A percentile compares a stretch with the other conserved stretches of the same genome.
phyloP scores from a whole-genome alignment of 352 stramenopile species.

The Pythium sukuiense region DNA sequence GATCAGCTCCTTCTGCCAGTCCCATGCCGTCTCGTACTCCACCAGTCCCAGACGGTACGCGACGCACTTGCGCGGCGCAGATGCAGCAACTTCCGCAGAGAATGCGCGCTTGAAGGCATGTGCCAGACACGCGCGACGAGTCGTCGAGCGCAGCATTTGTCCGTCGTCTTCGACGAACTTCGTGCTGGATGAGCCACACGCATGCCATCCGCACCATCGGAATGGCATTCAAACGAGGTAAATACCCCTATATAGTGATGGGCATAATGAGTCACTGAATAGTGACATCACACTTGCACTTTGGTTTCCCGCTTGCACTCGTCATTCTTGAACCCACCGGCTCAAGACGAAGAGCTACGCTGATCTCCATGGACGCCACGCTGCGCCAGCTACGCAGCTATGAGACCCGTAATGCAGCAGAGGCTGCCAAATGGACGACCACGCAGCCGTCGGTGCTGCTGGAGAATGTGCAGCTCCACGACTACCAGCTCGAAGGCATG shows the following conservation, averaged over 20 bases:
- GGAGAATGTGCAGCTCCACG: slow-evolving; percentile 60
- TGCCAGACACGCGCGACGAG: background rate
- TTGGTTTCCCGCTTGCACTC: background rate
- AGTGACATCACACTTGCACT: slow-evolving; percentile 8
- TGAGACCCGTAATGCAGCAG: slow-evolving; percentile 27
- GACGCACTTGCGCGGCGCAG: slow-evolving; percentile 47
- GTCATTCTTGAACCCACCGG: slow-evolving; percentile 19
- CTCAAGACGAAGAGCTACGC: background rate
- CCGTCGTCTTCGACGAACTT: slow-evolving; percentile 4
- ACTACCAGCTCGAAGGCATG: slow-evolving; percentile 69
- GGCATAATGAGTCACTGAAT: slow-evolving; percentile 16
- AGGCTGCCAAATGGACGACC: slow-evolving; percentile 22
- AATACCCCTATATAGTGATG: background rate
- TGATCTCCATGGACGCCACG: slow-evolving; percentile 47
- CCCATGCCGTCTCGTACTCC: slow-evolving; percentile 84
- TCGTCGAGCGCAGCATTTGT: background rate
- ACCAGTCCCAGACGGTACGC: slow-evolving; percentile 70
- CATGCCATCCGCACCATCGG: slow-evolving; percentile 7
- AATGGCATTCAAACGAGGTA: slow-evolving; percentile 13
- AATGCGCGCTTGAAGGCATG: slow-evolving; percentile 12
- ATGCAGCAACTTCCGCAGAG: background rate
- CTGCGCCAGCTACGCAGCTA: slow-evolving; percentile 39
- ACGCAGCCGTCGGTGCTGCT: slow-evolving; percentile 38
- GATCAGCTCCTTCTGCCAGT: slow-evolving; percentile 88
- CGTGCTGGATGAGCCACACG: background rate